Conservation (phyloP, 176 grass and related monocot species). For the Triticum timopheevii region DNA sequence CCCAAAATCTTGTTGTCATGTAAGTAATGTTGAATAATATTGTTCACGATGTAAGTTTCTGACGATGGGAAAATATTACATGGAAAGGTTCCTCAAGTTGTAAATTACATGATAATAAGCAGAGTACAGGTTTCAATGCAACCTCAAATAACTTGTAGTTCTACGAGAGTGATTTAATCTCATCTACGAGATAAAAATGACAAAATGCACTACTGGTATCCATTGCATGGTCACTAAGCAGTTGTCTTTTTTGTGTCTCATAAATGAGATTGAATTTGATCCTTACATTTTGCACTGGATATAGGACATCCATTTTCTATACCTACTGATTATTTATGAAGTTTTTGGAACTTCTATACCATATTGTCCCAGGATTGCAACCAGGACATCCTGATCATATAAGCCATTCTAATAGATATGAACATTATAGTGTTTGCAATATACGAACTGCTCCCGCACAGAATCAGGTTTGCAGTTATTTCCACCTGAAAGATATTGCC, state of each 20-base stretch:
- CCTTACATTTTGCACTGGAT: background rate
- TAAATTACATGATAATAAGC: background rate
- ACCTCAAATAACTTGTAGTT: background rate
- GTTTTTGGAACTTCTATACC: background rate
- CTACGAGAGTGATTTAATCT: background rate
- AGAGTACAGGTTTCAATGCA: background rate
- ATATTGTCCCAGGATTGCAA: background rate
- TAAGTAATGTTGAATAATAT: no score
- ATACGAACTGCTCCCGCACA: background rate
- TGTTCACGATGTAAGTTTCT: background rate
- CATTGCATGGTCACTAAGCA: background rate
- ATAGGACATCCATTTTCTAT: background rate
- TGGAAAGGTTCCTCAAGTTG: background rate
- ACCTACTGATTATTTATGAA: background rate
- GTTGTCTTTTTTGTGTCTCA: background rate
- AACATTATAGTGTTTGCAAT: background rate
- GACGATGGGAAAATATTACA: background rate
- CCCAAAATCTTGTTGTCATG: no score
- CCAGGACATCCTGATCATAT: background rate
- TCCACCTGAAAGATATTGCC: background rate
- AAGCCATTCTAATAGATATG: background rate
- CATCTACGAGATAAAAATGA: background rate
- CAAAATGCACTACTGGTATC: background rate
- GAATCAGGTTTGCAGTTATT: conserved; percentile 11
- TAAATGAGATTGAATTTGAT: conserved; percentile 1